Base-by-base conservation (phyloP, 805 yeast genomes). In the Saccharomycopsis sp. region DNA sequence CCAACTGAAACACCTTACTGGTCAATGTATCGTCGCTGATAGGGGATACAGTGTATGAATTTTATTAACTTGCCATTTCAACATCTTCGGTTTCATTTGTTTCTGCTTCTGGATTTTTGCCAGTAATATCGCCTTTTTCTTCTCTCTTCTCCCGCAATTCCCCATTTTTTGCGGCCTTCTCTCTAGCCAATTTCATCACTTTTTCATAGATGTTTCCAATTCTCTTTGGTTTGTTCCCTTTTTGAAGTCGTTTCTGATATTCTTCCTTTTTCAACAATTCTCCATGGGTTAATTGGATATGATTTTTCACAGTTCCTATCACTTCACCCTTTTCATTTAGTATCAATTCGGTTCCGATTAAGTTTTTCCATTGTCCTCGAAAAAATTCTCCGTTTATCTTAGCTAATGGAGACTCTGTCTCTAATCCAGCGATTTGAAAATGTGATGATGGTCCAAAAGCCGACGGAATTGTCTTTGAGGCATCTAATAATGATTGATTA, bases 261-360 rank as follows among this genome's bases (percentile, higher is more conserved):
- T 45, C 31, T 20, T 36, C 41, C 8, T 46, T 37, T 4, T 35
- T 29, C 9, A 38, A 16, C 19, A 47, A 29, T 14, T 43, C 43
- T 2, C 52, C 52, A 19, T 40, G 27, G 8, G 24, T 34, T 16
- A 49, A 37, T 21, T 43, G 37, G 7, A 49, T 34, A 31, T 46
- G 48, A 34, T 40, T 36, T 9, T 28, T 27, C 3, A 44, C 29
- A n/a, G 26, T 41, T 11, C 39, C 58, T 4, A 55, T 31, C 13
- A 48, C 46, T 28, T 55, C 43, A 4, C 56, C 60, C 19, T 50
- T 47, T 28, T 51, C 53, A 44, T 53, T 44, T 16, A 60, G 51
- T 23, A 62, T 73, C 34, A 76, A 57, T 50, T 77, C 96, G 0
- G 94, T 83, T 0, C 97, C 97, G 1, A 85, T 80, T 2, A 86